A percentile compares a stretch with the other conserved stretches of the same genome.
Evolutionary conservation across 2,329 filamentous ascomycete genomes (phyloP).

Genomic region (Knoxdaviesia capensis): DNA sequence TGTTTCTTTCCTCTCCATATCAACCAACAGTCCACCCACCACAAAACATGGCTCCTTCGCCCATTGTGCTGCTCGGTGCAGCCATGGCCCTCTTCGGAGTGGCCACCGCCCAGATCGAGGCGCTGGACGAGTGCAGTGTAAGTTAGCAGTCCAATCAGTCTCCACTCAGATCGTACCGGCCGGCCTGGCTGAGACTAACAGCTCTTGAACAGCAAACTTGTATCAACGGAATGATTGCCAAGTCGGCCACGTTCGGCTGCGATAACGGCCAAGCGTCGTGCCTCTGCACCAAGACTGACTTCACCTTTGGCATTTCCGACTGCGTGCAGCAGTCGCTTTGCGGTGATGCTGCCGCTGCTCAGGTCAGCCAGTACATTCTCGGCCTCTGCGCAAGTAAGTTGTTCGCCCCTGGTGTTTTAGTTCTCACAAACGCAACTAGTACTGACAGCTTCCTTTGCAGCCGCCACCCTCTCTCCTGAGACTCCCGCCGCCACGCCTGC

Average conservation of each 20-base stretch:
- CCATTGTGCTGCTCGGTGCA: background rate
- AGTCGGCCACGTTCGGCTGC: slow-evolving; percentile 3
- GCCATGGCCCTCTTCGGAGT: background rate
- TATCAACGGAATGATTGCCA: slow-evolving; percentile 3
- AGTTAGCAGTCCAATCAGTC: background rate
- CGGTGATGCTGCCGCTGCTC: slow-evolving; percentile 9
- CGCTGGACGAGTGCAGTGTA: background rate
- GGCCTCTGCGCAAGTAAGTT: slow-evolving; percentile 12
- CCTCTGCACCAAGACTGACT: slow-evolving; percentile 17
- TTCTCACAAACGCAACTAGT: background rate
- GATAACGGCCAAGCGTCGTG: slow-evolving; percentile 13
- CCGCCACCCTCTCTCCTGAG: slow-evolving; percentile 1
- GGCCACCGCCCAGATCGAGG: background rate
- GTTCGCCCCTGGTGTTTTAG: background rate
- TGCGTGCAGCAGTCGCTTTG: slow-evolving; percentile 15
- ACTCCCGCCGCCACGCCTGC: slow-evolving; percentile 3
- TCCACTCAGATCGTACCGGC: too few relatives aligned
- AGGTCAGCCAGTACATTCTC: slow-evolving; percentile 10
- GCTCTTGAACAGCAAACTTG: slow-evolving; percentile 4
- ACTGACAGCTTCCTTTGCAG: background rate
- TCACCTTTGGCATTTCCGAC: slow-evolving; percentile 17
- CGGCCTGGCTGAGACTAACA: background rate
- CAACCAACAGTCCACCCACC: too few relatives aligned
- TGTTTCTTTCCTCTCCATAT: too few relatives aligned
- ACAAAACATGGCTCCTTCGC: too few relatives aligned